Evolutionary conservation across 148 eudicot genomes (phyloP), one percentile per base, ranked within the genome.

Genomic region (Agrostemma githago): DNA sequence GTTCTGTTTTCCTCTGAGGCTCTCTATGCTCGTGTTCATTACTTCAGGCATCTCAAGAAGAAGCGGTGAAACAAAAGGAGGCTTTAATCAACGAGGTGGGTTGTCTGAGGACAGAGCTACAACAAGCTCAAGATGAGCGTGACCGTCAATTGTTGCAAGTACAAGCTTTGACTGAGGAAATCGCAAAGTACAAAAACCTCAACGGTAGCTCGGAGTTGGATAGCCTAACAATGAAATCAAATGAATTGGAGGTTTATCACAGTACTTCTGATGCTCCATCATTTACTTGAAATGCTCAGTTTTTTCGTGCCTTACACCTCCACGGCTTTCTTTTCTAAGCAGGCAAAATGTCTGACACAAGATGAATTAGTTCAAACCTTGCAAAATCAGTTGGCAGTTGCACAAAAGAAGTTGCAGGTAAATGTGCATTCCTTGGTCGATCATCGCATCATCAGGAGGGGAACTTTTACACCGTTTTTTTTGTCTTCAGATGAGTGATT

Each of bases 321-420:
- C 12, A 61, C 74, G 11, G 68, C 56, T 34, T 56, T 59, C 68
- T 83, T 58, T 83, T 44, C 71, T 73, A 76, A 51, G 65, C 84
- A 95, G 96, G 85, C 80, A 21, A 87, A 72, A 71, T 90, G 96
- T 79, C 81, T 70, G 12, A 83, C 90, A 39, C 93, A 92, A 79
- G 74, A 77, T 82, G 89, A 87, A 68, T 84, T 86, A 59, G 86
- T 95, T 68, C 83, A 76, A 66, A 76, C 82, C 67, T 78, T 95
- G 73, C 96, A 95, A 72, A 81, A 80, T 53, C 91, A 89, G 72
- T 88, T 95, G 70, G 81, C 83, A 56, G 75, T 70, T 82, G 93
- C 98, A 5, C 88, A 90, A 65, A 84, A 83, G 76, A 88, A 87
- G 79, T 54, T 89, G 72, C 86, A 89, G 98, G 98, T 94, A 70